These are phyloP conservation scores for Lipomyces oligophaga DNA, from an alignment of 805 yeast species.

Conservation along the genomic window DNA sequence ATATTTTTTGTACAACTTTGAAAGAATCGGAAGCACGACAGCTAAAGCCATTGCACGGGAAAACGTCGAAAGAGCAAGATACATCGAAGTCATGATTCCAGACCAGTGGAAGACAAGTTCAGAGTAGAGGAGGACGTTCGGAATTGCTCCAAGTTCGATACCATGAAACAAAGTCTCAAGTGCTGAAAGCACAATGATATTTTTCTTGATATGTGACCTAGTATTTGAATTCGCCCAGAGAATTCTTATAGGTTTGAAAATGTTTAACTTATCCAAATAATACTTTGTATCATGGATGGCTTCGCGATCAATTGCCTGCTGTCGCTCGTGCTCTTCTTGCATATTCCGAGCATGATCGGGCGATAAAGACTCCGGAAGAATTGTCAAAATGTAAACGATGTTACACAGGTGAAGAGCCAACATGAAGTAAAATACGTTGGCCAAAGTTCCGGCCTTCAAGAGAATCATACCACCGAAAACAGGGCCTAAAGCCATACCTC, in stretches of 20 bases:
- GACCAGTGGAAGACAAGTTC: conserved; percentile 36
- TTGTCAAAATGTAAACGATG: conserved; percentile 2
- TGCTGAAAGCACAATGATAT: conserved; percentile 10
- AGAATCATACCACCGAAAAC: conserved; percentile 29
- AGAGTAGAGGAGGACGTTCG: conserved; percentile 30
- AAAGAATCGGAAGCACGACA: conserved; percentile 29
- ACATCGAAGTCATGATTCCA: conserved; percentile 34
- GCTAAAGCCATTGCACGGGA: conserved; percentile 31
- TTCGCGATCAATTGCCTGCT: background rate
- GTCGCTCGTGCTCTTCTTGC: conserved; percentile 2
- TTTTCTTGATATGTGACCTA: conserved; percentile 9
- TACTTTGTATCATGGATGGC: conserved; percentile 2
- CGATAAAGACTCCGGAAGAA: conserved; percentile 26
- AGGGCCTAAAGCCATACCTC: conserved; percentile 34
- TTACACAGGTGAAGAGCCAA: conserved; percentile 1
- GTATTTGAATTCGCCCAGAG: conserved; percentile 27
- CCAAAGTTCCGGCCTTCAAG: conserved; percentile 4
- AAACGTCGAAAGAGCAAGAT: conserved; percentile 32
- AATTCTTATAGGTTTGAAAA: conserved; percentile 31
- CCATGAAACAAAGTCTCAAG: conserved; percentile 22
- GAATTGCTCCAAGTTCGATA: conserved; percentile 14
- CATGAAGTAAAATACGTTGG: conserved; percentile 11
- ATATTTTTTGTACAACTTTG: conserved; percentile 8
- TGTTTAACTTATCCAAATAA: conserved; percentile 16
- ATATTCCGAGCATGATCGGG: conserved; percentile 5